These are phyloP conservation scores for Thelephora aurantiotincta DNA, from an alignment of 768 basidiomycete species.

Conservation along the genomic window DNA sequence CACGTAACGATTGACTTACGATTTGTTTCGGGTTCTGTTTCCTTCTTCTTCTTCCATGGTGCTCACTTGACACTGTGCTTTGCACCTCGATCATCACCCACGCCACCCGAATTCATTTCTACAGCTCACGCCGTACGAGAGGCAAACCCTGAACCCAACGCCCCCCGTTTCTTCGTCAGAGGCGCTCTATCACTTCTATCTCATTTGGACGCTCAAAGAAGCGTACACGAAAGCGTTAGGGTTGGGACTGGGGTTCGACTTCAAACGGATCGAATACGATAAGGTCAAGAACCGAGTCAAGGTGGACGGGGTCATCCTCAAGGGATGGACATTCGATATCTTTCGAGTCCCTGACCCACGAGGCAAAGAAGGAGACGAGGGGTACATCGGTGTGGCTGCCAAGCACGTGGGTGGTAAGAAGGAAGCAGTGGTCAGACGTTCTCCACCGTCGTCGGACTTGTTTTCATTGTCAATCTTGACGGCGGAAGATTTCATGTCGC, in stretches of 20 bases:
- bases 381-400: constrained; percentile 57
- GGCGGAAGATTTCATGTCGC: background rate
- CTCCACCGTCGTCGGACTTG: background rate
- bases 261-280: constrained; percentile 62
- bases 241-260: constrained; percentile 71
- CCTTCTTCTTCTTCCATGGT: background rate
- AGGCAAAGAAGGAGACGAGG: constrained; percentile 24
- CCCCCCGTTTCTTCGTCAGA: constrained; percentile 31
- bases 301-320: constrained; percentile 41
- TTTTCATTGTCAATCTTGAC: background rate
- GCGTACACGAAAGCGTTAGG: constrained; percentile 86
- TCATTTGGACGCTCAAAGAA: constrained; percentile 86
- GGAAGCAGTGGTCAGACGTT: background rate
- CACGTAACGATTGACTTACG: background rate
- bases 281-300: constrained; percentile 32
- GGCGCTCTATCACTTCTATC: constrained; percentile 52
- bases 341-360: constrained; percentile 27
- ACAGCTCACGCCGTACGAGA: constrained; percentile 29
- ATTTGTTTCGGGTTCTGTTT: background rate
- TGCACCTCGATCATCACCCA: no score
- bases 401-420: constrained; percentile 34
- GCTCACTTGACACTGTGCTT: no score
- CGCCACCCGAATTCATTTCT: background rate
- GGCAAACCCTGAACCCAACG: constrained; percentile 14
- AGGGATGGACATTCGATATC: constrained; percentile 57